Percentiles rank a stretch among this genome's conserved stretches.
Conservation (phyloP, 345 rosid genomes). For the Physaria fendleri region DNA sequence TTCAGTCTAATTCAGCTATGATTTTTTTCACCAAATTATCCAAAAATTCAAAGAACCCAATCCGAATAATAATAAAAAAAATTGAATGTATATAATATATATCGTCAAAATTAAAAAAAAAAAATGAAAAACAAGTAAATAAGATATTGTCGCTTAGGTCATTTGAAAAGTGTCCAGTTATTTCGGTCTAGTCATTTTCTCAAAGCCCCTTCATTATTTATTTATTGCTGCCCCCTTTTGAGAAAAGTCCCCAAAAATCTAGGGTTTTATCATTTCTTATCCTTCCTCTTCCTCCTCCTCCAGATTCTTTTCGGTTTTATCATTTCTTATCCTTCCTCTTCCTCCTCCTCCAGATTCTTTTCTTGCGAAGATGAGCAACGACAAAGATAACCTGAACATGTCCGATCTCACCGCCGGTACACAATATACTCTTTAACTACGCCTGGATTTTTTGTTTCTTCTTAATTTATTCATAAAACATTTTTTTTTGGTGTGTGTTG, state of each 20-base stretch:
- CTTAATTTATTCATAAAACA: neutral
- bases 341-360: conserved; percentile 7
- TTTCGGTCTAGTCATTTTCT: conserved; percentile 14
- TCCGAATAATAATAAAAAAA: too few relatives aligned
- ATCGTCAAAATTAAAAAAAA: neutral
- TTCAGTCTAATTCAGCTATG: too few relatives aligned
- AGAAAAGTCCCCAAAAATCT: conserved; percentile 27
- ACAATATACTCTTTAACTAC: neutral
- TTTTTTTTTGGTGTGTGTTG: neutral
- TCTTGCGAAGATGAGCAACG: conserved; percentile 51
- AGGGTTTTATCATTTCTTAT: conserved; percentile 49
- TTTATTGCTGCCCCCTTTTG: neutral
- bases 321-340: conserved; percentile 8
- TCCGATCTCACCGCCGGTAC: conserved; percentile 74
- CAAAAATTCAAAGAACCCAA: too few relatives aligned
- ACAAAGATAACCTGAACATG: conserved; percentile 56
- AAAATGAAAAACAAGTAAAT: neutral
- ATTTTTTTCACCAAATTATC: too few relatives aligned
- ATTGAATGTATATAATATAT: too few relatives aligned
- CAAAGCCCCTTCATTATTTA: neutral
- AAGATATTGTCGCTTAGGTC: conserved; percentile 1
- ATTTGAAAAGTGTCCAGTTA: conserved; percentile 12
- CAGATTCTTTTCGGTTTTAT: conserved; percentile 15
- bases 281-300: conserved; percentile 2
- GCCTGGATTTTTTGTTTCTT: neutral